These are phyloP conservation scores for Anethum foeniculum DNA, from an alignment of 140 eudicot genomes.

Conservation along the genomic window DNA sequence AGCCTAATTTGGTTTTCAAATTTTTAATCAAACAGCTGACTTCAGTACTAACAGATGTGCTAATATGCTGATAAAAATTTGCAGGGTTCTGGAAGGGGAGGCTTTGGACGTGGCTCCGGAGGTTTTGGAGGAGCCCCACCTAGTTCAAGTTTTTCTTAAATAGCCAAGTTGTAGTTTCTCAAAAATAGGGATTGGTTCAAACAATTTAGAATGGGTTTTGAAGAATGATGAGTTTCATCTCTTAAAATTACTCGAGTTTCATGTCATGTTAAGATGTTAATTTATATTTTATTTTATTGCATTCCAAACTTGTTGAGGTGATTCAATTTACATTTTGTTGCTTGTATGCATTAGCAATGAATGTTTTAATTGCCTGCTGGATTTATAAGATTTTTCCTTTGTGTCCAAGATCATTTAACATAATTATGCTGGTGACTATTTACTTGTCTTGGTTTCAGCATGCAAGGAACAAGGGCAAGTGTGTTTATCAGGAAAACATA, in stretches of 20 bases:
- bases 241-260: neutral
- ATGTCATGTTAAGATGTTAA: neutral
- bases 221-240: neutral
- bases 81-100: slow-evolving; percentile 45
- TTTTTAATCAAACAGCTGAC: neutral
- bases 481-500: no score
- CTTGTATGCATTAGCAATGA: neutral
- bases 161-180: neutral
- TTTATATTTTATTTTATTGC: neutral
- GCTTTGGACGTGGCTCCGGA: slow-evolving; percentile 32
- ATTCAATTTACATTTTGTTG: neutral
- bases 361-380: neutral
- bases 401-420: no score
- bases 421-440: neutral
- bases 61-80: slow-evolving; percentile 1
- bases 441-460: neutral
- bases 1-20: neutral
- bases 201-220: neutral
- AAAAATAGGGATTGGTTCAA: neutral
- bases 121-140: slow-evolving; percentile 46
- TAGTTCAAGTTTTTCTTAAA: slow-evolving; percentile 25
- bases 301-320: neutral
- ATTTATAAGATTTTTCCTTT: no score
- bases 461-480: neutral
- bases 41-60: neutral